Evolutionary conservation across 768 basidiomycete species (phyloP), one percentile per base, ranked within the genome.

Genomic region (Cystoderma amianthinum): DNA sequence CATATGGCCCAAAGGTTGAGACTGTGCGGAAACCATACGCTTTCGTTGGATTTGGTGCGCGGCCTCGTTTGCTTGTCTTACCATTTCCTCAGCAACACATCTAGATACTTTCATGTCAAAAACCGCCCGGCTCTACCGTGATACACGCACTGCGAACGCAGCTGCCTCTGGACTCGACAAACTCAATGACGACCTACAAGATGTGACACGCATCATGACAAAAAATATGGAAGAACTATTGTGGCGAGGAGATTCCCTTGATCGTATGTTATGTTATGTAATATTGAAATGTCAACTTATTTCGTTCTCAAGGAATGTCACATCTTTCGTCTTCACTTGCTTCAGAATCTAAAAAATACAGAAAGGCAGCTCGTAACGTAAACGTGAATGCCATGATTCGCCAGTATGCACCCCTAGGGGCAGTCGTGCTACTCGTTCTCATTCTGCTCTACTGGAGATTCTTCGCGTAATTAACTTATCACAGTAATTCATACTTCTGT

Each of bases 211-310:
- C 49, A 98, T 99, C 63, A 98, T 99, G 96, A 98, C 96, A 6
- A 98, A 99, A 71, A 98, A 99, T 57, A 99, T 99, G 95, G 96
- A 99, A 63, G 96, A 99, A 62, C 68, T 99, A 39, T 65, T 99
- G 37, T 98, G 95, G 96, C 73, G 96, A 59, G 96, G 96, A 19
- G 96, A 99, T 60, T 95, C 91, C 21, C 72, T 99, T 44, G 96
- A 99, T 62, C 74, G 96, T 95, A 56, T 51, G 87, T 67, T 35
- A 34, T 6, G 13, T 41, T 19, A 44, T 6, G 18, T 17, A 28
- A 36, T 18, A 15, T n/a, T n/a, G n/a, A n/a, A n/a, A n/a, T n/a
- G n/a, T n/a, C n/a, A n/a, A n/a, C n/a, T n/a, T n/a, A n/a, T 4
- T 44, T 38, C 18, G 28, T 36, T 24, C 44, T 10, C 51, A 95